A percentile compares a stretch with the other conserved stretches of the same genome.
phyloP scores from a whole-genome alignment of 352 stramenopile genomes.

The Elongisporangium anandrum region DNA sequence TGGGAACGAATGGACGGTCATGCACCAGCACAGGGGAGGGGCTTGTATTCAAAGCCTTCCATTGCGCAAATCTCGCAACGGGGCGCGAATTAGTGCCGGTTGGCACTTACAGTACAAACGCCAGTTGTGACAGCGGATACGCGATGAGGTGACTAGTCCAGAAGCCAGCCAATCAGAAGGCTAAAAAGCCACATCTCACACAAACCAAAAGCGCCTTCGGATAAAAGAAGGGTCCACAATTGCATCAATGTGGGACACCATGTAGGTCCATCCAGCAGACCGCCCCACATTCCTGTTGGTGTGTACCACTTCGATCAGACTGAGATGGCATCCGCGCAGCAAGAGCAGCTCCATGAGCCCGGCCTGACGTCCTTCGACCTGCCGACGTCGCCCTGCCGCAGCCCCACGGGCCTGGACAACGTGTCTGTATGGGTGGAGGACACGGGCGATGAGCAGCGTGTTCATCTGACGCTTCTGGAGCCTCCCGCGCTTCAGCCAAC shows the following conservation, averaged over 20 bases:
- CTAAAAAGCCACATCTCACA: neutral
- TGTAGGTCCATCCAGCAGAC: too few relatives aligned
- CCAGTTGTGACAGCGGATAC: neutral
- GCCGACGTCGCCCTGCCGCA: conserved; percentile 55
- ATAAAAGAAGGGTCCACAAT: neutral
- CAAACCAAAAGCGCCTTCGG: neutral
- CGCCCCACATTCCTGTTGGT: neutral
- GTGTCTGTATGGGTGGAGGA: conserved; percentile 59
- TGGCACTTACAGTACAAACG: neutral
- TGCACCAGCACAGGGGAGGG: neutral
- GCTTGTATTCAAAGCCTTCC: neutral
- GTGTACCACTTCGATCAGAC: neutral
- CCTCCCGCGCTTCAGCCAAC: conserved; percentile 1
- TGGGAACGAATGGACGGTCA: neutral
- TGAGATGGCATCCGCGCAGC: neutral
- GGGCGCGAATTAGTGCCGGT: neutral
- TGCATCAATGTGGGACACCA: neutral
- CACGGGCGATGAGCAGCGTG: conserved; percentile 33
- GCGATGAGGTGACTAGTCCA: neutral
- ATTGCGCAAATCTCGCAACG: neutral
- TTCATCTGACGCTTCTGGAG: conserved; percentile 36
- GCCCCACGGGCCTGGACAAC: conserved; percentile 38
- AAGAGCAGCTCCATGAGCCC: conserved; percentile 3
- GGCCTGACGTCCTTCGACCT: conserved; percentile 57
- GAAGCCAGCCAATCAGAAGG: neutral